A percentile compares a stretch with the other conserved stretches of the same genome.
Evolutionary conservation across 768 basidiomycete species (phyloP).

Genomic region (Omphalotus guepiniiformis): DNA sequence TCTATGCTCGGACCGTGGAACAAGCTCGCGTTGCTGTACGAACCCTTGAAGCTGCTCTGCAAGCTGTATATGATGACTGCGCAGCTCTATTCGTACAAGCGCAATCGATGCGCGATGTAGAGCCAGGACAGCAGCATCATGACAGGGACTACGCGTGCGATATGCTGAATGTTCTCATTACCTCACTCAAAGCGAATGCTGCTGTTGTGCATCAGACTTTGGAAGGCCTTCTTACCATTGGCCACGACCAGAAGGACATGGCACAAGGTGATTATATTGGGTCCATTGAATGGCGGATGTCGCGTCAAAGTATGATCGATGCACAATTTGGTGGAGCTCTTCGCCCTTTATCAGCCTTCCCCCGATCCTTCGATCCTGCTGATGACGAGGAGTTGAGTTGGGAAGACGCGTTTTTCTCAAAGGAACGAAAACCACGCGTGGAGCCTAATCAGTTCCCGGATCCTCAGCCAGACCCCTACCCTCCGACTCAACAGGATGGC

Average conservation of each 20-base stretch:
- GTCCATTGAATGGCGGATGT: conserved; percentile 76
- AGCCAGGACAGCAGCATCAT: conserved; percentile 25
- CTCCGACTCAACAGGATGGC: no score
- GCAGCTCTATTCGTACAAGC: conserved; percentile 53
- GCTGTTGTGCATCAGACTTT: conserved; percentile 53
- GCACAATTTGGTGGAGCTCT: conserved; percentile 39
- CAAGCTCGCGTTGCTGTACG: conserved; percentile 66
- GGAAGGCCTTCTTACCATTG: conserved; percentile 57
- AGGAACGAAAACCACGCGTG: background rate
- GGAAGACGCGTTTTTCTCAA: conserved; percentile 39
- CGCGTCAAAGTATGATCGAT: conserved; percentile 60
- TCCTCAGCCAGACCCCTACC: no score
- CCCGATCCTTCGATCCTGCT: conserved; percentile 28
- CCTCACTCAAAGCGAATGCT: conserved; percentile 55
- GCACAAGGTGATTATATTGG: conserved; percentile 68
- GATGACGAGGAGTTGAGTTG: conserved; percentile 56
- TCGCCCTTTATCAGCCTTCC: conserved; percentile 32
- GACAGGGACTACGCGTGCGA: conserved; percentile 36
- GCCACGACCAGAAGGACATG: conserved; percentile 67
- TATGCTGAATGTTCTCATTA: conserved; percentile 44
- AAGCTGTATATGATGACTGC: conserved; percentile 73
- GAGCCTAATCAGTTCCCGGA: conserved; percentile 3
- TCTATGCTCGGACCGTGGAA: conserved; percentile 63
- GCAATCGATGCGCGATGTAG: conserved; percentile 45
- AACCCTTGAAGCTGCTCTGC: conserved; percentile 63